Evolutionary conservation across 345 rosid species (phyloP).

Genomic region (Acer negundo): DNA sequence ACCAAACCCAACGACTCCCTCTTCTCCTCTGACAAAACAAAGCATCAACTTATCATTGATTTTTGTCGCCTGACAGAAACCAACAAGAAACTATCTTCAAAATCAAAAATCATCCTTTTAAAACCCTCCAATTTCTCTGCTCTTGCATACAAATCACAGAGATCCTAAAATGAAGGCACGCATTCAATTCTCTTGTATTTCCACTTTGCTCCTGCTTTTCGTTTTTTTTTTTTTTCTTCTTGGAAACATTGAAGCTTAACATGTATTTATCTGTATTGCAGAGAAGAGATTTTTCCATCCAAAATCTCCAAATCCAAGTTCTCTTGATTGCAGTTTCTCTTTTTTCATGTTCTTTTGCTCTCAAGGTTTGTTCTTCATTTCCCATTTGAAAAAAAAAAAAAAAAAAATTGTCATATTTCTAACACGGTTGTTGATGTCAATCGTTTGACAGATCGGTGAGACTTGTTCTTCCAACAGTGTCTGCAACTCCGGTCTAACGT

Average conservation of each 20-base stretch:
- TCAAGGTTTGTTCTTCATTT: constrained; percentile 29
- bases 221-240: not conserved
- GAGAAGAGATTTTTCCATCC: constrained; percentile 15
- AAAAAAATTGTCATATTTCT: too few relatives aligned
- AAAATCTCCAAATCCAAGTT: constrained; percentile 19
- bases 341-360: constrained; percentile 29
- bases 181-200: not conserved
- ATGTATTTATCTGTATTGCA: constrained; percentile 13
- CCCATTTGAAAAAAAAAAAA: not conserved
- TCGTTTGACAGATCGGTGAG: constrained; percentile 67
- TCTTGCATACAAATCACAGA: not conserved
- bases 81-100: too few relatives aligned
- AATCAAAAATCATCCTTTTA: not conserved
- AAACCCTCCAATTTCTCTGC: not conserved
- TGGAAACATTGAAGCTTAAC: not conserved
- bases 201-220: not conserved
- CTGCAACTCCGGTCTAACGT: constrained; percentile 80
- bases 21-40: too few relatives aligned
- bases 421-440: too few relatives aligned
- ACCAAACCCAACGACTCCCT: not conserved
- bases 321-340: constrained; percentile 25
- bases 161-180: constrained; percentile 18
- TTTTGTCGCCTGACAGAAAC: too few relatives aligned
- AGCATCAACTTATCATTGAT: too few relatives aligned
- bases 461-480: constrained; percentile 59